phyloP scores from a whole-genome alignment of 2,329 filamentous ascomycete species.

The Nemania diffusa region DNA sequence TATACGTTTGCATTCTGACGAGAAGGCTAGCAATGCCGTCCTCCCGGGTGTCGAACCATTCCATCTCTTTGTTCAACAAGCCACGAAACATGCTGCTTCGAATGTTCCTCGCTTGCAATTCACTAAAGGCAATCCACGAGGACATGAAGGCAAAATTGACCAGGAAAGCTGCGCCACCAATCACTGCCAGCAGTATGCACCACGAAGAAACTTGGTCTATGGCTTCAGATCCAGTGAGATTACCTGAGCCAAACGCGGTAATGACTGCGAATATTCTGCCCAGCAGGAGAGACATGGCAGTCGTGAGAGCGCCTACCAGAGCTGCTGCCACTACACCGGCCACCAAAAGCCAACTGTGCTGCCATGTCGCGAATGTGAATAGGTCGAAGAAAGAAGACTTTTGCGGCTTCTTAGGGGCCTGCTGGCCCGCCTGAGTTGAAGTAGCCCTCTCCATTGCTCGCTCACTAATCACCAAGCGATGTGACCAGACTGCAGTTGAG shows the following conservation, averaged over 20 bases:
- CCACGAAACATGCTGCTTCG: conserved; percentile 73
- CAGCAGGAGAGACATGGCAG: conserved; percentile 74
- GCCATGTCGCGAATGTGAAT: conserved; percentile 76
- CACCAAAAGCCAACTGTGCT: conserved; percentile 66
- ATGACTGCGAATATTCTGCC: conserved; percentile 81
- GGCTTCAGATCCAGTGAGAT: conserved; percentile 60
- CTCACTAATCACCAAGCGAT: background rate
- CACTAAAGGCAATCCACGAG: conserved; percentile 81
- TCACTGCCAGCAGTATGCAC: conserved; percentile 68
- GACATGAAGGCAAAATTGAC: conserved; percentile 73
- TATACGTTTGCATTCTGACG: conserved; percentile 78
- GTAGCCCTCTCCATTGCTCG: conserved; percentile 14
- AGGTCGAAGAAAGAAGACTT: conserved; percentile 55
- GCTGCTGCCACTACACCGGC: conserved; percentile 67
- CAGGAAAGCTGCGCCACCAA: conserved; percentile 75
- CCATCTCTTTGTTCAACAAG: conserved; percentile 77
- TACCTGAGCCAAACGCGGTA: conserved; percentile 69
- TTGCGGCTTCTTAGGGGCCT: conserved; percentile 10
- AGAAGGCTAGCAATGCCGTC: conserved; percentile 79
- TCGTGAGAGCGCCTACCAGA: conserved; percentile 70
- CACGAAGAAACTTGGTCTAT: conserved; percentile 66
- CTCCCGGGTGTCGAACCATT: conserved; percentile 81
- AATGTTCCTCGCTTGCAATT: conserved; percentile 77
- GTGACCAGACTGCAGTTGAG: background rate
- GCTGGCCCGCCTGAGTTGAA: conserved; percentile 7